Conservation (phyloP, 2,329 filamentous ascomycete genomes). For the Xylariaceae sp. region DNA sequence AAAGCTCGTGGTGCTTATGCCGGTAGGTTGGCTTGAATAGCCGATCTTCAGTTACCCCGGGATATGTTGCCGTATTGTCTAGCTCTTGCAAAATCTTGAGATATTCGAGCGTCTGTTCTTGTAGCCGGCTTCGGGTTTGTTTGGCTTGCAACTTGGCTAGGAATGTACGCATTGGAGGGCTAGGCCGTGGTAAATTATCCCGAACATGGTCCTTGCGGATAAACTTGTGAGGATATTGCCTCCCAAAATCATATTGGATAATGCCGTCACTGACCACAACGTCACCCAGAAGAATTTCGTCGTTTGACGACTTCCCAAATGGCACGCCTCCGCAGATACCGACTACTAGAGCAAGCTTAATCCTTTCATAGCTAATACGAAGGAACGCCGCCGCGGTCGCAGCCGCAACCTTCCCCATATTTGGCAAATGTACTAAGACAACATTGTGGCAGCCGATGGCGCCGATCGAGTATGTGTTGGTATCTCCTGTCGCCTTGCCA, state of each 20-base stretch:
- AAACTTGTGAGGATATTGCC: neutral
- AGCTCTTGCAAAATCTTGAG: neutral
- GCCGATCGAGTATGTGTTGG: slow-evolving; percentile 4
- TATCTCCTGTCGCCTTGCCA: neutral
- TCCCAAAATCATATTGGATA: slow-evolving; percentile 1
- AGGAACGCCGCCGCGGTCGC: neutral
- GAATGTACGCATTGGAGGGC: neutral
- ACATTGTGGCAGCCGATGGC: slow-evolving; percentile 7
- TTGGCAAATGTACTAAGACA: slow-evolving; percentile 3
- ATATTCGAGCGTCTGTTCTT: neutral
- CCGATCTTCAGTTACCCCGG: neutral
- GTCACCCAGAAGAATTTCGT: slow-evolving; percentile 1
- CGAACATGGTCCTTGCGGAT: too few relatives aligned
- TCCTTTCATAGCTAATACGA: neutral
- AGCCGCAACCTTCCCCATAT: neutral
- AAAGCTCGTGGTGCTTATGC: neutral
- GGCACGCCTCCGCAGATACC: neutral
- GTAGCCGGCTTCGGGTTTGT: neutral
- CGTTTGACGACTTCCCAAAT: neutral
- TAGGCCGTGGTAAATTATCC: neutral
- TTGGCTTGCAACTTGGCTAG: neutral
- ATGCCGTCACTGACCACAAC: slow-evolving; percentile 1
- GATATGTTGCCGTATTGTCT: neutral
- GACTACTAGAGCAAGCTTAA: slow-evolving; percentile 6
- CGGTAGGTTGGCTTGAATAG: neutral